Conservation (phyloP, 805 yeast genomes). For the Nematodospora valgi region DNA sequence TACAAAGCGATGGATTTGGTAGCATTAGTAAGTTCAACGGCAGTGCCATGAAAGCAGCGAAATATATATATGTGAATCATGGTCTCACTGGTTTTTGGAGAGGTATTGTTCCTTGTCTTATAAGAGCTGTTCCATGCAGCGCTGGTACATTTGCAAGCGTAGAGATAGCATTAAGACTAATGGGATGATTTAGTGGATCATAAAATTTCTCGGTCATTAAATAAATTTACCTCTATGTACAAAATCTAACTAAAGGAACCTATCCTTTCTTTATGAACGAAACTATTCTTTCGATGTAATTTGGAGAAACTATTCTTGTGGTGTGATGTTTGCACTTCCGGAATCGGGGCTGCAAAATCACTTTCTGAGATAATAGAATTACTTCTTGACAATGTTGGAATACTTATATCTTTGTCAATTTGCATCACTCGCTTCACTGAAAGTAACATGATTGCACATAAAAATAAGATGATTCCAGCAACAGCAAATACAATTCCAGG, state of each 20-base stretch:
- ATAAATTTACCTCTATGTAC: background rate
- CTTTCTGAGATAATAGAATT: slow-evolving; percentile 12
- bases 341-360: background rate
- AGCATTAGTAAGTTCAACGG: slow-evolving; percentile 41
- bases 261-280: slow-evolving; percentile 12
- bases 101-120: slow-evolving; percentile 56
- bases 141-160: slow-evolving; percentile 80
- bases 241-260: slow-evolving; percentile 2
- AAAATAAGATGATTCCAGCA: slow-evolving; percentile 12
- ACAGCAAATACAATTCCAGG: slow-evolving; percentile 29
- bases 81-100: slow-evolving; percentile 59
- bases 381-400: slow-evolving; percentile 11
- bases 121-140: slow-evolving; percentile 62
- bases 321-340: slow-evolving; percentile 1
- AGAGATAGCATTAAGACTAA: slow-evolving; percentile 57
- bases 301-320: slow-evolving; percentile 11
- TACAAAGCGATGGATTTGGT: slow-evolving; percentile 55
- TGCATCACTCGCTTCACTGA: slow-evolving; percentile 17
- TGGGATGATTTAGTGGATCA: slow-evolving; percentile 34
- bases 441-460: slow-evolving; percentile 11
- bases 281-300: slow-evolving; percentile 18
- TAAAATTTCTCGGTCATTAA: too few species aligned
- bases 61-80: slow-evolving; percentile 36
- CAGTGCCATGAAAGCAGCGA: slow-evolving; percentile 29
- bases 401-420: slow-evolving; percentile 11